Evolutionary conservation across 257 asterid species (phyloP), one percentile per base, ranked within the genome.

Genomic region (Capsicum chinense): DNA sequence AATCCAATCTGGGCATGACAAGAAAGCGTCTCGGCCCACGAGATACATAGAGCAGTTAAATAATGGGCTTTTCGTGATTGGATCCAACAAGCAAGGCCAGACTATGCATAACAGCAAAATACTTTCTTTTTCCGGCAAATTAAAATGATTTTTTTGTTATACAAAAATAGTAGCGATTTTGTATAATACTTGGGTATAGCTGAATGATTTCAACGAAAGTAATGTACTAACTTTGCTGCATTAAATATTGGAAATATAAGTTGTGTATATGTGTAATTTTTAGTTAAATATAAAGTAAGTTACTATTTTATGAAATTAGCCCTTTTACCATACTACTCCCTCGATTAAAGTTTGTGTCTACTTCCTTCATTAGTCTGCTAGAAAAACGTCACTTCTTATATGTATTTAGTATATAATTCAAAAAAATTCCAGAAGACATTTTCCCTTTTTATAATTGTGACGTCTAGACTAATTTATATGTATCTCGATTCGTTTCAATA

Each of bases 21-120:
- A 26, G 33, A 26, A 26, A 26, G 33, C 33, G 33, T 26, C 33
- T 26, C 33, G 33, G 33, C 33, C 33, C 33, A 26, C 33, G 33
- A 26, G 33, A 26, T 26, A 26, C 33, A 26, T 26, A 26, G 33
- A 26, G 33, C 33, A 26, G 33, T 26, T 13, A 4, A 56, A 56
- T 56, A 56, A 35, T 66, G 48, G 76, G 52, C 52, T 67, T 67
- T 67, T 67, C 21, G 74, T 14, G 50, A 67, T 67, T 67, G 50
- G 19, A 67, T 67, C 14, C 11, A 6, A 35, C 50, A 67, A 33
- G 19, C 47, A 66, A 44, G 3, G 48, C 19, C 48, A 13, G 19
- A 13, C 11, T 67, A 3, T 6, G 50, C 74, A 67, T 26, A 26
- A 26, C 33, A 26, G 33, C 9, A 26, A 66, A 14, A 10, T 26